Evolutionary conservation across 2,329 filamentous ascomycete genomes (phyloP), one percentile per base, ranked within the genome.

Genomic region (Monilinia vaccinii-corymbosi): DNA sequence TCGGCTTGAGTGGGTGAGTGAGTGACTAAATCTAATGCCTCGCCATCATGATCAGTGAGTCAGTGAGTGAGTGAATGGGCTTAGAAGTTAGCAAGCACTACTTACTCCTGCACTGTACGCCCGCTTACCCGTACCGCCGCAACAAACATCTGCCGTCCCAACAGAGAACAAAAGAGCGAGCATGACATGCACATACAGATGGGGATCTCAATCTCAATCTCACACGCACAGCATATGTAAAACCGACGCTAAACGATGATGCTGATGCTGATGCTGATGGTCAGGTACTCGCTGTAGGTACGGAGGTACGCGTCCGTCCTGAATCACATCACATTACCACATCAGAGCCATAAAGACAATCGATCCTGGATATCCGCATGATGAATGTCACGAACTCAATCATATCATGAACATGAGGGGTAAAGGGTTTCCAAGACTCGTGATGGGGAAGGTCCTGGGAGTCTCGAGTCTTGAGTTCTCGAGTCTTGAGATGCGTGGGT

Each of bases 281-380:
- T 53, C 51, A 53, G 51, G 51, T 53, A 53, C 38, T 53, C n/a
- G n/a, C n/a, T n/a, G n/a, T n/a, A 53, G 51, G 51, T 53, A 53
- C 38, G 44, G 38, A 53, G 18, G n/a, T 36, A 52, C 36, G 25
- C 25, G 25, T 28, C 3, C 25, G 25, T 28, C 3, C 25, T 16
- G 34, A 13, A 18, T 51, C 6, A 38, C 9, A 38, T 10, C 1
- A 25, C 14, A 10, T 6, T 25, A n/a, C n/a, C 42, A 45, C 9
- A 32, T 3, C 25, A 28, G 25, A n/a, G 14, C 23, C 11, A 32
- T n/a, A n/a, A n/a, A n/a, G n/a, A n/a, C n/a, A n/a, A n/a, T n/a
- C n/a, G n/a, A n/a, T n/a, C n/a, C n/a, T n/a, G n/a, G n/a, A n/a
- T n/a, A 44, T 32, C 38, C 42, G 32, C 38, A 42, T 11, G 11